Evolutionary conservation across 768 basidiomycete species (phyloP), one percentile per base, ranked within the genome.

Genomic region (Leucosporidium yakuticum): DNA sequence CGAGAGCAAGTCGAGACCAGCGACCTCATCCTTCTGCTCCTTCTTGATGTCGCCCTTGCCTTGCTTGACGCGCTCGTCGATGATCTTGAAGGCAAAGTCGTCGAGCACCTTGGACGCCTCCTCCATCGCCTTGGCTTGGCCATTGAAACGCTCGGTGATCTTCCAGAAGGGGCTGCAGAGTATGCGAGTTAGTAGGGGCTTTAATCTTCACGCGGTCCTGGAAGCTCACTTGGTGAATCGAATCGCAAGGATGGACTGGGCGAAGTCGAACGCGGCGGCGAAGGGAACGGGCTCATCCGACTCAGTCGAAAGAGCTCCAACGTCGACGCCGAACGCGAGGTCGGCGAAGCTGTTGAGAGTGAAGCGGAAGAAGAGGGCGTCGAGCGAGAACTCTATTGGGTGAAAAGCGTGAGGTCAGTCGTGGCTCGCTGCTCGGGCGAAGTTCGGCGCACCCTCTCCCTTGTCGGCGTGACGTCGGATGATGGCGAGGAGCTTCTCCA

Each of bases 341-440:
- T 62, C 61, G 63, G 63, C 54, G 25, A 71, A 71, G 12, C 54
- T 51, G 9, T 59, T 34, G 12, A 71, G 60, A 8, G 69, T 71
- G 63, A 71, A 71, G n/a, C 69, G 58, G 60, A 62, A 71, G 56
- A 71, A 71, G 32, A 71, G 63, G 23, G 58, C 55, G 1, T 57
- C 36, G n/a, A 70, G 57, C 29, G 66, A 65, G 36, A 70, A 70
- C 0, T 14, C 50, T 39, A 59, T 25, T 12, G 17, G 31, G 29
- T 4, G 25, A 31, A 2, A 23, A 36, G 25, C n/a, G 4, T n/a
- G 14, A 5, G 39, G 44, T 60, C 59, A 60, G 47, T 19, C 15
- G 11, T 14, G 25, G 27, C 2, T 15, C 23, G 29, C 20, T n/a
- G n/a, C n/a, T n/a, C n/a, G 39, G 2, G 14, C 12, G 15, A 32